Evolutionary conservation across 257 asterid genomes (phyloP), one percentile per base, ranked within the genome.

Genomic region (Penstemon newberryi): DNA sequence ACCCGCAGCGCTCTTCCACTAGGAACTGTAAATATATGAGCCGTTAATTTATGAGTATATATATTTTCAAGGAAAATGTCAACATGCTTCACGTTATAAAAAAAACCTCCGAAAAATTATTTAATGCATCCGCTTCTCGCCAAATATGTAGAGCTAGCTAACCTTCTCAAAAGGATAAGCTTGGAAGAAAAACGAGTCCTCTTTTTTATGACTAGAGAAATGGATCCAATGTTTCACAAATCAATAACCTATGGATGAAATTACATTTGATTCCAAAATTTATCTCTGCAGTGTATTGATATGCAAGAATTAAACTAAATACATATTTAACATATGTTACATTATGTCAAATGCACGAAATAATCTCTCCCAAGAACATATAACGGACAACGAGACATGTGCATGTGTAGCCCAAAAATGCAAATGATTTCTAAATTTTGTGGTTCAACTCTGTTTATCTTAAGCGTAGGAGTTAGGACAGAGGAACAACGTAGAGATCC

Each of bases 1-100:
- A 65, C 84, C 64, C 5, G 58, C 58, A 65, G 38, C 47, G 72
- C 54, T 68, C 65, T 72, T 56, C 45, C 69, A 4, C 81, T 84
- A 74, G 71, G 42, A 60, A 36, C 60, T 25, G 2, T 25, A 25
- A 1, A 25, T 25, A 57, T 3, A 55, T 3, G 7, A 19, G 10
- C n/a, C 8, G 7, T 3, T 5, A 13, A 40, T 4, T 59, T 38
- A 15, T 15, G 18, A 15, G 4, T 12, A 37, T 52, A 25, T 12
- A 37, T 52, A 25, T 25, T 25, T 25, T 25, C 33, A 25, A 25
- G 33, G 33, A 25, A 25, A 15, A 15, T 0, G 18, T 15, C 18
- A 15, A 15, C 18, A 25, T 25, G 33, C 33, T 25, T 25, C 33
- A 25, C 1, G 33, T 25, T 25, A 25, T 25, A 25, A 25, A 25